Percentiles rank a stretch among this genome's conserved stretches.
Conservation (phyloP, 371 early-diverging fungal species). For the Nosema granulosis region DNA sequence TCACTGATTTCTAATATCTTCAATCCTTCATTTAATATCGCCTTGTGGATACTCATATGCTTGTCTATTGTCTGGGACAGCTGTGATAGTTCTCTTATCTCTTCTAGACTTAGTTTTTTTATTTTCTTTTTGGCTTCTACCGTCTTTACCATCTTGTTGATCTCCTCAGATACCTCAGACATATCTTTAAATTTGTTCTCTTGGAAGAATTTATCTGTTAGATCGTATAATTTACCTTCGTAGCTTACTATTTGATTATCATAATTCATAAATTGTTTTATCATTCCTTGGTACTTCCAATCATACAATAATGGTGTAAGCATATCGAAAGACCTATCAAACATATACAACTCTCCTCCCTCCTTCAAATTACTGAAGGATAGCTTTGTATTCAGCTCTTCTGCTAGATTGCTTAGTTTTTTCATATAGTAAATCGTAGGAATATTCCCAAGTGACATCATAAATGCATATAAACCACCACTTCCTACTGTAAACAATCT, state of each 20-base stretch:
- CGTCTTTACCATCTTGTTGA: constrained; percentile 51
- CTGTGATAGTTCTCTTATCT: constrained; percentile 57
- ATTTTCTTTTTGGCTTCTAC: constrained; percentile 55
- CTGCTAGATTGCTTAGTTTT: neutral
- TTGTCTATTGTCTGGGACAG: constrained; percentile 44
- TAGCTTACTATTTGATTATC: constrained; percentile 84
- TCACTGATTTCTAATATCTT: constrained; percentile 54
- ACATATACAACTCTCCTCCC: constrained; percentile 70
- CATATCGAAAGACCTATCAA: constrained; percentile 89
- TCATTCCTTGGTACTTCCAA: constrained; percentile 98
- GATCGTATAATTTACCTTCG: constrained; percentile 63
- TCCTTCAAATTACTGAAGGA: neutral
- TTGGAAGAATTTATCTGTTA: constrained; percentile 57
- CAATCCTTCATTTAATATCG: constrained; percentile 52
- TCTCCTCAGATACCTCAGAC: constrained; percentile 50
- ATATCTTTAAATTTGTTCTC: constrained; percentile 63
- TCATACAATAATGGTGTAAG: constrained; percentile 87
- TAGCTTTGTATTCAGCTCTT: constrained; percentile 14
- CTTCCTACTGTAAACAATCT: constrained; percentile 23
- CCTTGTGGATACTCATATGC: constrained; percentile 59
- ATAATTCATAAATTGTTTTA: constrained; percentile 87
- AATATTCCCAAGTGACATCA: constrained; percentile 49
- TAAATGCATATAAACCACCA: constrained; percentile 46
- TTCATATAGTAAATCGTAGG: constrained; percentile 52
- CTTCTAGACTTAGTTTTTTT: constrained; percentile 52